A percentile compares a stretch with the other conserved stretches of the same genome.
phyloP scores from a whole-genome alignment of 2,329 filamentous ascomycete species.

The Neofusicoccum sp. region DNA sequence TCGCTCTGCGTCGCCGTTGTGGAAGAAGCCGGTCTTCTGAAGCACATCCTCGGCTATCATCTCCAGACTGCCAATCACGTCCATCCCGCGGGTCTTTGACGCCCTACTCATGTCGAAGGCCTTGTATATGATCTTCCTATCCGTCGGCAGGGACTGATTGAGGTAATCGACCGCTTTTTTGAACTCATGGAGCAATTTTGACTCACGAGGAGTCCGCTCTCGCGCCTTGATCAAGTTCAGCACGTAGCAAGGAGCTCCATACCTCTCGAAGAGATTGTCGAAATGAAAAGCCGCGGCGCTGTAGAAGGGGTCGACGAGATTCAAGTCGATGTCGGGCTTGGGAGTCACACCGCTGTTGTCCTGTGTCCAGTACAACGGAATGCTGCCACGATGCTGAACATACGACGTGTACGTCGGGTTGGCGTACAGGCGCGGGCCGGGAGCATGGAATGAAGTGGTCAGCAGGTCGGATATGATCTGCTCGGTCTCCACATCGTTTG shows the following conservation, averaged over 20 bases:
- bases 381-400: slow-evolving; percentile 93
- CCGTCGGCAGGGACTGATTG: slow-evolving; percentile 84
- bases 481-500: slow-evolving; percentile 98
- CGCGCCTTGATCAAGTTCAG: slow-evolving; percentile 84
- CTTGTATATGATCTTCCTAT: slow-evolving; percentile 86
- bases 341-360: slow-evolving; percentile 93
- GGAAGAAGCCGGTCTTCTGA: slow-evolving; percentile 86
- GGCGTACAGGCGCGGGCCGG: slow-evolving; percentile 78
- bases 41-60: slow-evolving; percentile 85
- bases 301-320: slow-evolving; percentile 95
- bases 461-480: slow-evolving; percentile 94
- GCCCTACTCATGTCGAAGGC: slow-evolving; percentile 98
- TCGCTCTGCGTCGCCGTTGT: slow-evolving; percentile 75
- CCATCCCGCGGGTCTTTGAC: slow-evolving; percentile 83
- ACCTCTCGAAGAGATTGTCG: slow-evolving; percentile 88
- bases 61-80: slow-evolving; percentile 91
- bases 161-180: slow-evolving; percentile 85
- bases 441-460: slow-evolving; percentile 92
- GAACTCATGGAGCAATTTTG: slow-evolving; percentile 84
- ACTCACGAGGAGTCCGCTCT: slow-evolving; percentile 86
- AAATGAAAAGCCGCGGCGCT: slow-evolving; percentile 91
- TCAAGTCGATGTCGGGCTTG: slow-evolving; percentile 93
- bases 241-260: slow-evolving; percentile 87
- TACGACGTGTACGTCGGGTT: slow-evolving; percentile 94
- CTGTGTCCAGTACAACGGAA: slow-evolving; percentile 95